These are phyloP conservation scores for Globisporangium ultimum DNA, from an alignment of 352 stramenopile species.

Conservation along the genomic window DNA sequence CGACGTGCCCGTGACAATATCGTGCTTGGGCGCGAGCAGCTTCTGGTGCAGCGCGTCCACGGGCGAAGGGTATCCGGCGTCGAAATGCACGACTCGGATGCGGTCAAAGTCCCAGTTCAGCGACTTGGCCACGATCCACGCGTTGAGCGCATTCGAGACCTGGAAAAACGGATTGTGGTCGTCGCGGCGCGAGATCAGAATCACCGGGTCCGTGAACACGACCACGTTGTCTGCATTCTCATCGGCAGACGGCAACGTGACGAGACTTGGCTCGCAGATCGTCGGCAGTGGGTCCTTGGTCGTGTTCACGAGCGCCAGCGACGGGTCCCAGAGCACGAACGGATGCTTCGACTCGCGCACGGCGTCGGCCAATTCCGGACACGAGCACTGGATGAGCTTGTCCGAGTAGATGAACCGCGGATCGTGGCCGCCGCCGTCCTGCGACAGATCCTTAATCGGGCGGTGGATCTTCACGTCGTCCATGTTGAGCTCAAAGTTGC, in stretches of 20 bases:
- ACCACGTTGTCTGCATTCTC: not conserved
- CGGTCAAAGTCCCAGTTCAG: constrained; percentile 11
- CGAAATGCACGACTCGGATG: constrained; percentile 27
- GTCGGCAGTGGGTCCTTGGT: constrained; percentile 8
- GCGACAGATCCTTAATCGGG: constrained; percentile 23
- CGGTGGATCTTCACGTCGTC: constrained; percentile 15
- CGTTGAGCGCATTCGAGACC: constrained; percentile 23
- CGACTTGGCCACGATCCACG: constrained; percentile 20
- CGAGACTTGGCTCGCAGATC: constrained; percentile 3
- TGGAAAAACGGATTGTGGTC: constrained; percentile 39
- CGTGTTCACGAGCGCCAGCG: constrained; percentile 2
- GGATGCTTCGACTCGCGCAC: not conserved
- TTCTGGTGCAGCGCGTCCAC: constrained; percentile 22
- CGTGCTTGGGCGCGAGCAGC: constrained; percentile 18
- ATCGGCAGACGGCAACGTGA: not conserved
- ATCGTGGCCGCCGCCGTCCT: constrained; percentile 33
- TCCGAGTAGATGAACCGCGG: constrained; percentile 22
- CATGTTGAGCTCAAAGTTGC: constrained; percentile 53
- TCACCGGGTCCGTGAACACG: constrained; percentile 5
- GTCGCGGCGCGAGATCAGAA: constrained; percentile 21
- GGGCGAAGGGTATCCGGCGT: constrained; percentile 17
- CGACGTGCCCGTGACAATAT: constrained; percentile 12
- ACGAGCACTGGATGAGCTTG: constrained; percentile 17
- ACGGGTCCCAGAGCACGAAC: constrained; percentile 9
- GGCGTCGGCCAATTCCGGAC: constrained; percentile 1